Conservation (phyloP, 1,284 basidiomycete genomes). For the Microbotryum violaceum region DNA sequence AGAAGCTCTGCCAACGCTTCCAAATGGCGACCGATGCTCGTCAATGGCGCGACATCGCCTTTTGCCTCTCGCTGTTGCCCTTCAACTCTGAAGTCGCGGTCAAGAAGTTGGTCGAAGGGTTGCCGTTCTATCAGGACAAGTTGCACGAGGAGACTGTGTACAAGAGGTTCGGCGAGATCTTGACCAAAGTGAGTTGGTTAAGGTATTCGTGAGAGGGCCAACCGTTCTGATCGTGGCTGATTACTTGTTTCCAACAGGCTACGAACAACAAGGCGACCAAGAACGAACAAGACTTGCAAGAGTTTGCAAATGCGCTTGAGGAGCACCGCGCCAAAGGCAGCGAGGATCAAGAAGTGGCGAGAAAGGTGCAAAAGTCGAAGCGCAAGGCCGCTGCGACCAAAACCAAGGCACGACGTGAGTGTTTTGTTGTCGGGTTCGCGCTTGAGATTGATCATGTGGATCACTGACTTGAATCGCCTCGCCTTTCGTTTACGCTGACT, state of each 20-base stretch:
- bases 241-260: constrained; percentile 47
- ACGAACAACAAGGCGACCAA: constrained; percentile 76
- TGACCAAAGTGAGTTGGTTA: constrained; percentile 54
- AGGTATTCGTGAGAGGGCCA: neutral
- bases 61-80: constrained; percentile 84
- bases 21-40: constrained; percentile 75
- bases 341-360: constrained; percentile 82
- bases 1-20: constrained; percentile 93
- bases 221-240: neutral
- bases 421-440: too few relatives aligned
- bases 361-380: constrained; percentile 56
- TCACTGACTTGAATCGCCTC: neutral
- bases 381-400: constrained; percentile 10
- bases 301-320: constrained; percentile 70
- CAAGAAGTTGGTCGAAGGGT: constrained; percentile 86
- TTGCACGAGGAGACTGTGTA: constrained; percentile 81
- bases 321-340: constrained; percentile 75
- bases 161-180: constrained; percentile 77
- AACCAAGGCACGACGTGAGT: neutral
- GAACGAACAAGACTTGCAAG: constrained; percentile 75
- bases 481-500: too few relatives aligned
- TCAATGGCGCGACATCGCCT: constrained; percentile 97
- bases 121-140: constrained; percentile 91
- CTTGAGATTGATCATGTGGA: neutral
- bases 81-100: constrained; percentile 95